Base-by-base conservation (phyloP, 768 basidiomycete genomes). In the Boletus rex-veris region DNA sequence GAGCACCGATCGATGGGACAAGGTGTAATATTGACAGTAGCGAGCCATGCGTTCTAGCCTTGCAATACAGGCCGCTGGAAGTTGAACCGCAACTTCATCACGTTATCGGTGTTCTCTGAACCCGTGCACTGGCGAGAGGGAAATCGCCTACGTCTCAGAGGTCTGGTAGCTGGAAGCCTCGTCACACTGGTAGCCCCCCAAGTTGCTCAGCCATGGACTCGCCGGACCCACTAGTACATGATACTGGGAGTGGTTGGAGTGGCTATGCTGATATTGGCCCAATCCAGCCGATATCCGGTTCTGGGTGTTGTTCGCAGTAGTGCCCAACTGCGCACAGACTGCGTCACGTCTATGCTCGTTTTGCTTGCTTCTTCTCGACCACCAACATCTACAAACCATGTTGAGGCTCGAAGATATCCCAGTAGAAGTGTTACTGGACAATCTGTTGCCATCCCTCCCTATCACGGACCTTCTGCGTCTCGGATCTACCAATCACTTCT, bases 351-450 rank as follows among this genome's bases (percentile, higher is more conserved):
- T 37, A 19, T n/a, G 26, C 7, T 12, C 28, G 15, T 37, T 33
- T 12, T 28, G 35, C 50, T 50, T 57, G 41, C 37, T 48, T 39
- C 11, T 38, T 10, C 50, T 43, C 42, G 40, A 36, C 42, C 31
- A 51, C 45, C 49, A 50, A 24, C 45, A 14, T 36, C 43, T 43
- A 19, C 19, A 38, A 31, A 48, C 36, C 52, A 80, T 80, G 77
- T 55, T 67, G 14, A 48, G 55, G 30, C 60, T 88, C 26, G 59
- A 75, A 19, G 77, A 83, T 50, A 62, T 93, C 15, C 92, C 92
- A 3, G 66, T 86, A 24, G 92, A 95, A 67, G 73, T 92, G n/a
- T 67, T 92, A 30, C 70, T 90, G 21, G 91, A 94, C 67, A 80
- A 87, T 58, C 55, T 95, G 5, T 72, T 90, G 7, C 84, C 85